These are phyloP conservation scores for Cucumis cinereus DNA, from an alignment of 306 rosid genomes.

Conservation along the genomic window DNA sequence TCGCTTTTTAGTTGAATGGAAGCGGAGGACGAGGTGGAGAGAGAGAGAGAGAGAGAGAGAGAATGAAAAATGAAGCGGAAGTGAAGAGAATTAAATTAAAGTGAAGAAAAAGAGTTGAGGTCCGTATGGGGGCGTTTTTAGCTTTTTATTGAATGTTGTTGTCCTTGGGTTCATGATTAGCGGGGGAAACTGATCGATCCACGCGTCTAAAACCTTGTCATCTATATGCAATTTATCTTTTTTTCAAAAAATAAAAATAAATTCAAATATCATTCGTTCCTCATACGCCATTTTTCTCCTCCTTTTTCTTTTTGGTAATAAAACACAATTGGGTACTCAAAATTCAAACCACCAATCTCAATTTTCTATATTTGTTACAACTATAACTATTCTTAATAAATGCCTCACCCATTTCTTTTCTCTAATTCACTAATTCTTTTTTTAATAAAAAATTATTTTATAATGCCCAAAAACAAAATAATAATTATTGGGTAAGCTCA, in stretches of 20 bases:
- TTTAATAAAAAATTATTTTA: too few species aligned
- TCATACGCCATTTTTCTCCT: background rate
- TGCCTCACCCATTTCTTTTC: background rate
- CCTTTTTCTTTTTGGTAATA: background rate
- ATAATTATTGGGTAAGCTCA: too few species aligned
- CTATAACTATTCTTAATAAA: background rate
- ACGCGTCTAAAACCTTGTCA: constrained; percentile 9
- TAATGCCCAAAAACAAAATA: too few species aligned
- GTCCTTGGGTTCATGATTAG: constrained; percentile 4
- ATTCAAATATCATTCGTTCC: background rate
- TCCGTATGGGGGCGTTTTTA: constrained; percentile 9
- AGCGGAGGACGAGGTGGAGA: background rate
- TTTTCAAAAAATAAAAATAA: too few species aligned
- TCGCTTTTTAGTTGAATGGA: background rate
- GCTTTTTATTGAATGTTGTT: constrained; percentile 5
- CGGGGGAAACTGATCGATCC: background rate
- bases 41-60: background rate
- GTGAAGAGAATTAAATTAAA: constrained; percentile 15
- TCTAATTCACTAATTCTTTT: too few species aligned
- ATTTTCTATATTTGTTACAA: background rate
- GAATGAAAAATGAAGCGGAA: constrained; percentile 13
- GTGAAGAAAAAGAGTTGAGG: constrained; percentile 16
- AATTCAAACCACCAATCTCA: background rate
- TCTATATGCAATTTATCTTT: background rate
- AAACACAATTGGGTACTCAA: background rate